phyloP scores from a whole-genome alignment of 306 rosid species.

The Pueraria montana region DNA sequence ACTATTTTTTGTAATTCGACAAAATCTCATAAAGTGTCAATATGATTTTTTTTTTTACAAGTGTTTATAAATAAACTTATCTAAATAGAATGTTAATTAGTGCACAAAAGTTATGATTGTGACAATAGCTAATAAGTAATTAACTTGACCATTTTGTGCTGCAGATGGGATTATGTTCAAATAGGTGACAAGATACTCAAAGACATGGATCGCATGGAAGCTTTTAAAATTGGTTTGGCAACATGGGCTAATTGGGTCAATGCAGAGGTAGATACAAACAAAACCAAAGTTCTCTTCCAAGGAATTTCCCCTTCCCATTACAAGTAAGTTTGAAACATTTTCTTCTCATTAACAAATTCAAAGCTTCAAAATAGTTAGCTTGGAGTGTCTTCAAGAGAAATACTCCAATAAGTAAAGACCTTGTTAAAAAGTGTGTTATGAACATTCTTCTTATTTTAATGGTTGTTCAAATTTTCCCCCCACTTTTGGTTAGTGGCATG shows the following conservation, averaged over 20 bases:
- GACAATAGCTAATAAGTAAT: background rate
- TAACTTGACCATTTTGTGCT: background rate
- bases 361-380: background rate
- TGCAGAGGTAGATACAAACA: constrained; percentile 52
- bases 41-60: too few relatives aligned
- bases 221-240: constrained; percentile 63
- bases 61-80: too few relatives aligned
- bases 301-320: constrained; percentile 81
- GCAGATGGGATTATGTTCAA: constrained; percentile 83
- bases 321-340: constrained; percentile 53
- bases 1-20: too few relatives aligned
- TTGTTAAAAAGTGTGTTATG: background rate
- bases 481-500: constrained; percentile 52
- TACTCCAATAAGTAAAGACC: too few relatives aligned
- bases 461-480: background rate
- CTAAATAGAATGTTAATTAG: background rate
- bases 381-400: background rate
- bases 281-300: constrained; percentile 68
- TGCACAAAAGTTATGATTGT: background rate
- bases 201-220: constrained; percentile 81
- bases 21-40: too few relatives aligned
- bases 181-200: constrained; percentile 52
- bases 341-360: background rate
- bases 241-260: constrained; percentile 85
- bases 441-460: background rate